A percentile compares a stretch with the other conserved stretches of the same genome.
These are phyloP conservation scores for Strobilomyces dryophilus DNA, from an alignment of 768 basidiomycete genomes.

Conservation along the genomic window DNA sequence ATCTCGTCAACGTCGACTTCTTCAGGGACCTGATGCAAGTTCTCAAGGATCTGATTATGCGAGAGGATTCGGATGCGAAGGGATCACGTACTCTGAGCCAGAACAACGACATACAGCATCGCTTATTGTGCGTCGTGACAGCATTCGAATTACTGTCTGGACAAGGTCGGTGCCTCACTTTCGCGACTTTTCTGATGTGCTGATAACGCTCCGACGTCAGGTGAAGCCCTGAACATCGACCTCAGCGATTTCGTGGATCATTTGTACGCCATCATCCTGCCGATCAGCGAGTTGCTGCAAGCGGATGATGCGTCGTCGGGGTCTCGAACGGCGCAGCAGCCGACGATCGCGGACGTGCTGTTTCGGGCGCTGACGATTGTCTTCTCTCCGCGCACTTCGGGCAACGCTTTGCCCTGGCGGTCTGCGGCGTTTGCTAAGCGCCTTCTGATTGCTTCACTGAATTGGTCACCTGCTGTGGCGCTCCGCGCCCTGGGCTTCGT, in stretches of 20 bases:
- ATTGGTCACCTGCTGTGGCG: slow-evolving; percentile 69
- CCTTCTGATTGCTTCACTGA: slow-evolving; percentile 73
- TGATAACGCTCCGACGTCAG: slow-evolving; percentile 36
- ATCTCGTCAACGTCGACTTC: slow-evolving; percentile 97
- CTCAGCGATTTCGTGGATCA: slow-evolving; percentile 81
- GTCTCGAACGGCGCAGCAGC: slow-evolving; percentile 26
- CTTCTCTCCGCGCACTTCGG: slow-evolving; percentile 69
- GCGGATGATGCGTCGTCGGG: slow-evolving; percentile 50
- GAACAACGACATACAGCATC: slow-evolving; percentile 46
- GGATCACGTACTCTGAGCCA: slow-evolving; percentile 30
- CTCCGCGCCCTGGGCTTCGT: slow-evolving; percentile 75
- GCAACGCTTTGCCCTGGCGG: slow-evolving; percentile 62
- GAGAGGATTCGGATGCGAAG: slow-evolving; percentile 40
- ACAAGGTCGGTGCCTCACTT: slow-evolving; percentile 57
- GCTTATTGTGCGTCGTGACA: slow-evolving; percentile 84
- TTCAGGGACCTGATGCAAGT: slow-evolving; percentile 93
- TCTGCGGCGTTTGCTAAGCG: slow-evolving; percentile 93
- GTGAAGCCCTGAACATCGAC: slow-evolving; percentile 97
- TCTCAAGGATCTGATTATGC: slow-evolving; percentile 69
- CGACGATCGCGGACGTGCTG: slow-evolving; percentile 61
- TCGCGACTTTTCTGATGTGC: slow-evolving; percentile 4
- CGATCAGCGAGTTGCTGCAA: slow-evolving; percentile 62
- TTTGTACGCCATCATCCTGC: slow-evolving; percentile 78
- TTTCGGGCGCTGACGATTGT: slow-evolving; percentile 82
- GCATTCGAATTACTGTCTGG: slow-evolving; percentile 97